Evolutionary conservation across 1,284 basidiomycete genomes (phyloP), one percentile per base, ranked within the genome.

Genomic region (Ceratorhiza oryzae-sativae): DNA sequence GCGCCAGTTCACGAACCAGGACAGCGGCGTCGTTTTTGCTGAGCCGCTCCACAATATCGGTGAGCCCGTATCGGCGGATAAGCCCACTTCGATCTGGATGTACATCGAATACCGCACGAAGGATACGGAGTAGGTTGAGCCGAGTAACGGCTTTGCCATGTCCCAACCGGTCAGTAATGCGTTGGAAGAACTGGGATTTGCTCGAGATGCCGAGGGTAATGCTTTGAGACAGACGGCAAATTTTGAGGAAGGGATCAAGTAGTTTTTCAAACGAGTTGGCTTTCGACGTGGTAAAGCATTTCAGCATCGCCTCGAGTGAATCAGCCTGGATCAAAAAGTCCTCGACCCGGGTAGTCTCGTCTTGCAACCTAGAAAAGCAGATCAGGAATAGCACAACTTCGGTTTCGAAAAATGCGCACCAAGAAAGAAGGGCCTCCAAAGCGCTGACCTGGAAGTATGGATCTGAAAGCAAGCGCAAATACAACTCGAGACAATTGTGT

Each of bases 391-490:
- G 25, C 0, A 48, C n/a, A 41, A 8, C 12, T 10, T 30, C n/a
- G 1, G 34, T 9, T 18, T 15, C 20, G 2, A 2, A 45, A 53
- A 20, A 71, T 30, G 80, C 87, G 74, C 74, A 93, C 97, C 97
- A 98, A 3, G 93, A 91, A 8, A 95, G 81, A 39, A 98, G 88
- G 4, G 95, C 90, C 79, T 99, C 97, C 70, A 98, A 81, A 12
- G 96, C 93, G 77, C 91, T 93, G 74, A 96, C 92, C 79, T 96
- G 93, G 88, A 98, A 99, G 82, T 97, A 98, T 0, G 94, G 92
- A 78, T 99, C 96, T 46, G 90, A 88, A 53, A 98, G 83, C 36
- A 99, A 84, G 74, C 88, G 86, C 73, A 97, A 82, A 78, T 98
- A 99, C 83, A 98, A 83, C 59, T 80, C 79, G 53, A 97, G 81